Conservation (phyloP, 768 basidiomycete genomes). For the Russula virescens region DNA sequence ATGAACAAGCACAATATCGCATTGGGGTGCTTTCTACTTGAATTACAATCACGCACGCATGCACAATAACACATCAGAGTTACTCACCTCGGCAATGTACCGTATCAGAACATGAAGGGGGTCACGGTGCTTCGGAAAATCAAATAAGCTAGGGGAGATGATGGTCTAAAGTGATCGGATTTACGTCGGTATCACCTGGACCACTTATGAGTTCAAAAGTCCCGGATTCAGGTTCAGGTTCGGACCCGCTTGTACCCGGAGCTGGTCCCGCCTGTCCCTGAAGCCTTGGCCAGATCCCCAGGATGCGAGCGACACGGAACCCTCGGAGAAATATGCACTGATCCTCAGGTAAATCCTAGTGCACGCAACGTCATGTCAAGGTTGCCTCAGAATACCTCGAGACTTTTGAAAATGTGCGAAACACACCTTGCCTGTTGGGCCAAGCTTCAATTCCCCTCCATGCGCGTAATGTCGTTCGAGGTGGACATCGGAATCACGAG, state of each 20-base stretch:
- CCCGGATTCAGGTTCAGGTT: neutral
- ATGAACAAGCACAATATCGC: neutral
- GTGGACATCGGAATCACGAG: neutral
- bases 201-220: neutral
- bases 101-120: neutral
- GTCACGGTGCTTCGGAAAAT: neutral
- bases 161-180: neutral
- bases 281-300: neutral
- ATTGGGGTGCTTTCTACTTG: neutral
- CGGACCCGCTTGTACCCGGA: neutral
- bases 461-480: neutral
- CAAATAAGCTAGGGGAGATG: neutral
- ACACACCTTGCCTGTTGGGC: neutral
- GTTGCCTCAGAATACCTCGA: neutral
- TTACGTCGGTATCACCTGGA: neutral
- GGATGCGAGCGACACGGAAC: neutral
- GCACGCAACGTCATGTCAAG: neutral
- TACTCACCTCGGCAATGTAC: neutral
- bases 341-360: neutral
- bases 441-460: neutral
- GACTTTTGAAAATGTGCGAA: neutral
- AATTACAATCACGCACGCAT: neutral
- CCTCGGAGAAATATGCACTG: slow-evolving; percentile 1
- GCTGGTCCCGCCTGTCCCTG: neutral
- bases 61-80: neutral